phyloP scores from a whole-genome alignment of 2,329 filamentous ascomycete genomes.

The Exophiala sp. region DNA sequence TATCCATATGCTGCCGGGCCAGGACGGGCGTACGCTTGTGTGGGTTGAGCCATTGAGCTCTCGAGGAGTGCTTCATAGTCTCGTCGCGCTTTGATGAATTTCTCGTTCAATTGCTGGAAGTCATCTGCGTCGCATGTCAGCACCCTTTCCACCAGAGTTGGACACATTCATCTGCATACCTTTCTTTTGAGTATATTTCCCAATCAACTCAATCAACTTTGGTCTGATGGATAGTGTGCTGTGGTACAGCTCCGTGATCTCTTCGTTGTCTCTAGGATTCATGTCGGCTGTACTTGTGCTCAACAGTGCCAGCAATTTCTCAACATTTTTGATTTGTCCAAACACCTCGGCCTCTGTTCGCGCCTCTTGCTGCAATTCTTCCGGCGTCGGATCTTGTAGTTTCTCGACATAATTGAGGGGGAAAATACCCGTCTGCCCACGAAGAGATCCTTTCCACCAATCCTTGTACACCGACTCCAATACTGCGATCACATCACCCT shows the following conservation, averaged over 20 bases:
- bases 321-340: constrained; percentile 72
- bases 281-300: constrained; percentile 79
- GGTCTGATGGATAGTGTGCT: constrained; percentile 90
- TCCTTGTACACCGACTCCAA: constrained; percentile 98
- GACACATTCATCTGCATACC: constrained; percentile 52
- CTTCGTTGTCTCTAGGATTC: constrained; percentile 89
- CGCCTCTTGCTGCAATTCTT: constrained; percentile 91
- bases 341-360: constrained; percentile 88
- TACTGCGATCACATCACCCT: constrained; percentile 95
- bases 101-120: constrained; percentile 97
- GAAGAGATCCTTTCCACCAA: constrained; percentile 96
- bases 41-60: constrained; percentile 92
- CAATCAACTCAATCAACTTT: constrained; percentile 96
- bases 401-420: constrained; percentile 99
- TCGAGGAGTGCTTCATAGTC: constrained; percentile 97
- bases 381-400: constrained; percentile 85
- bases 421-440: constrained; percentile 95
- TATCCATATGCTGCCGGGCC: constrained; percentile 38
- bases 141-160: neutral
- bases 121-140: constrained; percentile 63
- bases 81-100: constrained; percentile 96
- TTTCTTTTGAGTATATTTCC: constrained; percentile 99
- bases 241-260: constrained; percentile 88
- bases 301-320: constrained; percentile 79
- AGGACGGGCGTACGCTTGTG: constrained; percentile 50